Evolutionary conservation across 2,329 filamentous ascomycete species (phyloP).

Genomic region (Aspergillus spinulosporus): DNA sequence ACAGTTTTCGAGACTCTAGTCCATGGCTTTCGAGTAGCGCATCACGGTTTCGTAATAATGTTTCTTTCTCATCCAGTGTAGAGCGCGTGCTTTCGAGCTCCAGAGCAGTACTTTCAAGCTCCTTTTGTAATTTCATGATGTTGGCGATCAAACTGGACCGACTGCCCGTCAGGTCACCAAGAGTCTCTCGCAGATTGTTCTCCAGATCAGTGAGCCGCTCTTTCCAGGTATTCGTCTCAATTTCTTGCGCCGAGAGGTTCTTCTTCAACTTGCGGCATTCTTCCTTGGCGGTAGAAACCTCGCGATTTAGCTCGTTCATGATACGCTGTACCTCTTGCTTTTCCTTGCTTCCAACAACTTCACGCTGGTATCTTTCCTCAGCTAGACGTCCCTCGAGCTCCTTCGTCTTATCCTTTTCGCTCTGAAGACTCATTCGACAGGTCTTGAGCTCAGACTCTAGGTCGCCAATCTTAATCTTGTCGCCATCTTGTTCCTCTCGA

Average conservation of each 20-base stretch:
- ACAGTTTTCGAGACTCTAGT: slow-evolving; percentile 79
- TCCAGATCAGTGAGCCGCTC: slow-evolving; percentile 87
- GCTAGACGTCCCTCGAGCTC: slow-evolving; percentile 74
- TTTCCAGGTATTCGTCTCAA: slow-evolving; percentile 88
- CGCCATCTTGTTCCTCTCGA: slow-evolving; percentile 91
- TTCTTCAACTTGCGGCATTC: slow-evolving; percentile 81
- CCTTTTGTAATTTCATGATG: slow-evolving; percentile 82
- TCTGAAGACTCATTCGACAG: slow-evolving; percentile 75
- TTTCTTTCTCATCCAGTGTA: slow-evolving; percentile 84
- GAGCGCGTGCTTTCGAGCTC: slow-evolving; percentile 78
- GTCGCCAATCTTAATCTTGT: slow-evolving; percentile 97
- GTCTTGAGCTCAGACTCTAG: slow-evolving; percentile 79
- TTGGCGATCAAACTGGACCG: slow-evolving; percentile 81
- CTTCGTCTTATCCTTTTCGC: slow-evolving; percentile 74
- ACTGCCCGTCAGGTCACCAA: slow-evolving; percentile 85
- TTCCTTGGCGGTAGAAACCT: slow-evolving; percentile 78
- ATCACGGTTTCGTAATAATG: slow-evolving; percentile 85
- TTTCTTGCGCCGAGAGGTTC: slow-evolving; percentile 76
- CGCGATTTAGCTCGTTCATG: slow-evolving; percentile 86
- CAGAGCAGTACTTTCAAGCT: slow-evolving; percentile 78
- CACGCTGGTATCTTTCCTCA: slow-evolving; percentile 80
- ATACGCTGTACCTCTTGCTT: slow-evolving; percentile 95
- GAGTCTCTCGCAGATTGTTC: slow-evolving; percentile 78
- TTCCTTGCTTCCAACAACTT: slow-evolving; percentile 81
- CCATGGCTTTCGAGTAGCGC: slow-evolving; percentile 83